These are phyloP conservation scores for Venturia aucupariae DNA, from an alignment of 2,329 filamentous ascomycete genomes.

Conservation along the genomic window DNA sequence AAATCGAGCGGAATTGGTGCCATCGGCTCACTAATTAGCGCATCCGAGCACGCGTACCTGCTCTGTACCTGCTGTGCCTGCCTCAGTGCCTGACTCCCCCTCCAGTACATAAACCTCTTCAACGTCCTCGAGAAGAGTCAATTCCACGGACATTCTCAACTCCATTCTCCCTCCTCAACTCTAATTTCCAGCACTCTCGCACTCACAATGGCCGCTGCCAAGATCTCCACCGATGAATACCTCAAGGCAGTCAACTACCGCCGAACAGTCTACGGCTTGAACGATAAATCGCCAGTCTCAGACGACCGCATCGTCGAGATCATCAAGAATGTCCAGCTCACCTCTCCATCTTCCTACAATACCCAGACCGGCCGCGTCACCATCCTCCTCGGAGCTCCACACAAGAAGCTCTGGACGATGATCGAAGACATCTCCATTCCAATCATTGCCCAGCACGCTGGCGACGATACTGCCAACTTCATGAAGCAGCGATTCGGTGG, in stretches of 20 bases:
- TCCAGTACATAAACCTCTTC: not conserved
- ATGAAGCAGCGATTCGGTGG: slow-evolving; percentile 13
- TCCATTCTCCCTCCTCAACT: not conserved
- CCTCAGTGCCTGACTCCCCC: not conserved
- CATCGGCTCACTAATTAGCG: not conserved
- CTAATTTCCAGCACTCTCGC: not conserved
- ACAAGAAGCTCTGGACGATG: slow-evolving; percentile 17
- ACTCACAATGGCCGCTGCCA: not conserved
- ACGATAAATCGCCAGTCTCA: slow-evolving; percentile 13
- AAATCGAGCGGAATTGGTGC: not conserved
- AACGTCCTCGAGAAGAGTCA: not conserved
- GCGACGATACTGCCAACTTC: slow-evolving; percentile 8
- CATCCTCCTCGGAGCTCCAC: slow-evolving; percentile 15
- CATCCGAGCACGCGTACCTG: not conserved
- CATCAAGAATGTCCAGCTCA: slow-evolving; percentile 14
- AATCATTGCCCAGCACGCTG: slow-evolving; percentile 5
- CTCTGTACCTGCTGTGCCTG: not conserved
- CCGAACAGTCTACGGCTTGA: slow-evolving; percentile 14
- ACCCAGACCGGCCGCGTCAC: slow-evolving; percentile 15
- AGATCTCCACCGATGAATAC: slow-evolving; percentile 9
- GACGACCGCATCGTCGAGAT: slow-evolving; percentile 17
- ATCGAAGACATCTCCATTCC: slow-evolving; percentile 11
- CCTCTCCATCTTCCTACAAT: slow-evolving; percentile 16
- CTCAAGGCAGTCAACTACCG: slow-evolving; percentile 14
- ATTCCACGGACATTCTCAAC: not conserved